Percentiles rank a stretch among this genome's conserved stretches.
These are phyloP conservation scores for Musa schizocarpa DNA, from an alignment of 176 grass and related monocot genomes.

Conservation along the genomic window DNA sequence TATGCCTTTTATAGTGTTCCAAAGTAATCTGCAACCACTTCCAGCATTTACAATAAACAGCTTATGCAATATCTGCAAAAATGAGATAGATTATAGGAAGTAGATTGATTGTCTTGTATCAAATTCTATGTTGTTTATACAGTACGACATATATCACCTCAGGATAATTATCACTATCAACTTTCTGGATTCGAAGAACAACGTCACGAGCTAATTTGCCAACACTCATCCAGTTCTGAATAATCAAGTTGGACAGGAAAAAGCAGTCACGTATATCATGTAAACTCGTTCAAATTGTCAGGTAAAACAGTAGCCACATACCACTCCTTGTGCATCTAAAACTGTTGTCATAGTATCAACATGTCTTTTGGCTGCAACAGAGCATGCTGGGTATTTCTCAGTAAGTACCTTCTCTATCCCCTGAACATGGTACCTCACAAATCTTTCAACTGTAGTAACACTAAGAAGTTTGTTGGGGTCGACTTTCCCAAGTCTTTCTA, in stretches of 20 bases:
- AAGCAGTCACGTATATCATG: not conserved
- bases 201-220: conserved; percentile 40
- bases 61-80: conserved; percentile 37
- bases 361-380: conserved; percentile 56
- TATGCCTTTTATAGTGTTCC: conserved; percentile 40
- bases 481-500: conserved; percentile 78
- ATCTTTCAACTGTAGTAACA: conserved; percentile 74
- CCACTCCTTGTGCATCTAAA: conserved; percentile 86
- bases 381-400: conserved; percentile 85
- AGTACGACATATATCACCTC: conserved; percentile 23
- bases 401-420: conserved; percentile 60
- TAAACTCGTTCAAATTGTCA: conserved; percentile 3
- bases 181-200: conserved; percentile 38
- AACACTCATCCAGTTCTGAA: conserved; percentile 40
- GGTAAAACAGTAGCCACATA: conserved; percentile 32
- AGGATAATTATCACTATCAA: conserved; percentile 42
- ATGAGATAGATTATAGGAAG: conserved; percentile 4
- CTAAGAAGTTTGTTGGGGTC: conserved; percentile 74
- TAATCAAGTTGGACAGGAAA: conserved; percentile 8
- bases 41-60: conserved; percentile 41
- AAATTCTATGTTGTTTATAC: not conserved
- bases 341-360: conserved; percentile 75
- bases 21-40: conserved; percentile 38
- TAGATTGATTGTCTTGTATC: not conserved
- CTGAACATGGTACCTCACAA: conserved; percentile 85